These are phyloP conservation scores for Thelonectria rubi DNA, from an alignment of 2,329 filamentous ascomycete genomes.

Conservation along the genomic window DNA sequence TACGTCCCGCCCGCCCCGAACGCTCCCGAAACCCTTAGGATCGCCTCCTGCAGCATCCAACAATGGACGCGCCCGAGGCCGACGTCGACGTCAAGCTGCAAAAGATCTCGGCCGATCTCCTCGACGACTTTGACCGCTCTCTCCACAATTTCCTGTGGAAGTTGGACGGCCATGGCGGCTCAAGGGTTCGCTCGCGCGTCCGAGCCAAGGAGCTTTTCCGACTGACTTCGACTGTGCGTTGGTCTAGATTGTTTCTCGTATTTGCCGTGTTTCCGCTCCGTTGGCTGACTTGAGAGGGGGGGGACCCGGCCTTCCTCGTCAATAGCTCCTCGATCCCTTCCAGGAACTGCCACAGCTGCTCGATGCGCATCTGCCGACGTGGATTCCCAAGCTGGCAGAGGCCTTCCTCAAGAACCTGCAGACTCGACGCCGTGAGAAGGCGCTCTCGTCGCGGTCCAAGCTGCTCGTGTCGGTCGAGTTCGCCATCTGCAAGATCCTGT, in stretches of 20 bases:
- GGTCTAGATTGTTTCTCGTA: background rate
- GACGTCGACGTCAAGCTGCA: conserved; percentile 71
- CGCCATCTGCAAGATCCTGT: conserved; percentile 82
- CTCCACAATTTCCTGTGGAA: conserved; percentile 63
- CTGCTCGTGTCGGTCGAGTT: conserved; percentile 66
- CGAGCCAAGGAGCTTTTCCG: conserved; percentile 59
- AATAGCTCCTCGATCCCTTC: conserved; percentile 79
- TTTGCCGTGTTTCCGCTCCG: conserved; percentile 9
- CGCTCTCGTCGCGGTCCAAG: conserved; percentile 44
- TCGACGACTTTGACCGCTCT: conserved; percentile 65
- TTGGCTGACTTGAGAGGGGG: background rate
- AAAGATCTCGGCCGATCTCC: conserved; percentile 66
- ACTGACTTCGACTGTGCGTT: conserved; percentile 56
- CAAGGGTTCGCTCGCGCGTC: conserved; percentile 58
- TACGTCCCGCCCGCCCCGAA: background rate
- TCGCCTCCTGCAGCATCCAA: conserved; percentile 15
- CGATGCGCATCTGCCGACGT: conserved; percentile 80
- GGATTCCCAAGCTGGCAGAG: conserved; percentile 78
- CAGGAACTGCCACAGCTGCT: conserved; percentile 95
- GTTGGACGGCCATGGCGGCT: conserved; percentile 54
- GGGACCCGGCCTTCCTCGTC: background rate
- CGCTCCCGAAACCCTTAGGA: conserved; percentile 6
- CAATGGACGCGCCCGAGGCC: conserved; percentile 68
- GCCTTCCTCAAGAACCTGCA: conserved; percentile 77
- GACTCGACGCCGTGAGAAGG: conserved; percentile 53